Base-by-base conservation (phyloP, 2,329 filamentous ascomycete species). In the Plectosphaerella cucumerina region DNA sequence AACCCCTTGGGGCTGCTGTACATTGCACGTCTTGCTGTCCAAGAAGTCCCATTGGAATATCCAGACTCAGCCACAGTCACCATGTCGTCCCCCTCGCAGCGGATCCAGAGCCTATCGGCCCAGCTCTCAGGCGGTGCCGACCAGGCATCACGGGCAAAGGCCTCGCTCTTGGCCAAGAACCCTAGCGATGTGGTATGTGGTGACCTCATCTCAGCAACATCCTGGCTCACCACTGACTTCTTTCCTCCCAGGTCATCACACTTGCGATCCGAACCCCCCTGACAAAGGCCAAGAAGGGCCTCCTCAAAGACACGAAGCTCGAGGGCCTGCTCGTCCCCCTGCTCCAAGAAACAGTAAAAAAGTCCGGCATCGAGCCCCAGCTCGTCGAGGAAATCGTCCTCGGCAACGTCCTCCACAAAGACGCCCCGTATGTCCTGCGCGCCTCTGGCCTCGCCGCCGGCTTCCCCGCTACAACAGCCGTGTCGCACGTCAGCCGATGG, bases 111-210 rank as follows among this genome's bases (percentile, higher is more conserved):
- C 17, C 18, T 47, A 11, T 22, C 44, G 21, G 26, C 44, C 8
- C 44, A 47, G 31, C 44, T 47, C 18, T 12, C 31, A 5, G 31
- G 31, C 14, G n/a, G 26, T 37, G 44, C 17, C 3, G 44, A 47
- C n/a, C 14, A 15, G 5, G 26, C n/a, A n/a, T n/a, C 35, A n/a
- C 14, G 26, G 15, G 44, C 44, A 4, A 12, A n/a, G 17, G 44
- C 31, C 12, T 44, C 43, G 51, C 96, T 91, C 65, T 91, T 89
- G 51, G 84, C 89, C 60, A 92, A 97, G 77, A 94, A 96, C 70
- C 84, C 92, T 59, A 93, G 97, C 68, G 94, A 99, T 76, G 81
- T 99, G 50, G 94, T 47, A 14, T 35, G 31, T 43, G 20, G 14
- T 6, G 9, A 34, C 17, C 12, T 31, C 26, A 31, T 31, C 26